These are phyloP conservation scores for Allium cepa DNA, from an alignment of 106 monocot genomes.

Conservation along the genomic window DNA sequence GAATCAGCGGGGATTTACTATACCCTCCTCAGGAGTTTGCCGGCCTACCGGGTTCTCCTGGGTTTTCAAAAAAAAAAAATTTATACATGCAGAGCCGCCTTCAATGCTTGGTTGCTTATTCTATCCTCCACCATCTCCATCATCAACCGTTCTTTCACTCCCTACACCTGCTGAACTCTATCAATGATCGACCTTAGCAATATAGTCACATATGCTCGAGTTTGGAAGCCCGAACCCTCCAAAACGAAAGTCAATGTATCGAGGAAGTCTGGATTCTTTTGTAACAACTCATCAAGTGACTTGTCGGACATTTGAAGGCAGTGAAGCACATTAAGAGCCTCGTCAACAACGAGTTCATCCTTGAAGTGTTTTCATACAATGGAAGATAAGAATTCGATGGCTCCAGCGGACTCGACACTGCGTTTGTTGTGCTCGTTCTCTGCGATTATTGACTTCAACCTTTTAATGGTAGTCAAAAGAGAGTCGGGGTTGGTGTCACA, in stretches of 20 bases:
- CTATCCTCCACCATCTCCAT: no score
- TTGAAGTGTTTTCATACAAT: neutral
- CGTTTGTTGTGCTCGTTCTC: slow-evolving; percentile 49
- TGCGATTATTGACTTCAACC: neutral
- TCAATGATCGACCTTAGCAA: neutral
- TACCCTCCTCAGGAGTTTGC: no score
- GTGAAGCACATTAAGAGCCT: slow-evolving; percentile 20
- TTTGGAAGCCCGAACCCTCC: neutral
- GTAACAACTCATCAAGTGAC: slow-evolving; percentile 2
- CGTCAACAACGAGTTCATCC: slow-evolving; percentile 2
- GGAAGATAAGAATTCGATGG: neutral
- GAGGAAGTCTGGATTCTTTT: slow-evolving; percentile 5
- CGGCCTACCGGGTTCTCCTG: no score
- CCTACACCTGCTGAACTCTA: no score
- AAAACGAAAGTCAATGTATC: slow-evolving; percentile 3
- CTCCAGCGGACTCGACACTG: slow-evolving; percentile 1
- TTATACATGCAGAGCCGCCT: slow-evolving; percentile 33
- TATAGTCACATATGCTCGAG: slow-evolving; percentile 29
- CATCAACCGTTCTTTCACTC: no score
- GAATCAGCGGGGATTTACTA: no score
- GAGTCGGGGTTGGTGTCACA: neutral
- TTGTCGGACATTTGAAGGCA: slow-evolving; percentile 11
- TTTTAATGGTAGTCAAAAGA: neutral
- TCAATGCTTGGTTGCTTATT: slow-evolving; percentile 14
- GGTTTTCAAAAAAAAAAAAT: no score